phyloP scores from a whole-genome alignment of 2,329 filamentous ascomycete species.

The Fusarium sp. region DNA sequence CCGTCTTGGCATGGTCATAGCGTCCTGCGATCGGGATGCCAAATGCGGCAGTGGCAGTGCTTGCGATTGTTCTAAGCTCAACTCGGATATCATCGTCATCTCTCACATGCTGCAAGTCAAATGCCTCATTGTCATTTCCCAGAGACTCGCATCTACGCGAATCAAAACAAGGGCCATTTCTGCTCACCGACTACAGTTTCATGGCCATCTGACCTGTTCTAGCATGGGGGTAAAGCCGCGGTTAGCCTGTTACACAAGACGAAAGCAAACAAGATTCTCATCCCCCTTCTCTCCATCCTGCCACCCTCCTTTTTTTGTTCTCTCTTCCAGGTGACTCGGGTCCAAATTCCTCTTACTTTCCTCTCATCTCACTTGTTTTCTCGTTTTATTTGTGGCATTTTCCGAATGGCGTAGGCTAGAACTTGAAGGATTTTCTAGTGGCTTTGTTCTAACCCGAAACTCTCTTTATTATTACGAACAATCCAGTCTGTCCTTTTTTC shows the following conservation, averaged over 20 bases:
- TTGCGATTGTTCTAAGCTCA: constrained; percentile 14
- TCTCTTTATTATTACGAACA: constrained; percentile 7
- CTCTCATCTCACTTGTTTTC: neutral
- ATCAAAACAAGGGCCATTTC: neutral
- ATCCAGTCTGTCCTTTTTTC: constrained; percentile 4
- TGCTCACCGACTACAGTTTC: constrained; percentile 22
- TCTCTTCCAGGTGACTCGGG: too few relatives aligned
- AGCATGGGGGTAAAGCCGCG: neutral
- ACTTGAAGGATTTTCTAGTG: neutral
- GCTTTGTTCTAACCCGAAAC: neutral
- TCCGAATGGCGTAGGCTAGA: constrained; percentile 1
- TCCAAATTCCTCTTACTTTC: neutral
- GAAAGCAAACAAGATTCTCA: neutral
- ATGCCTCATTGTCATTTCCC: constrained; percentile 11
- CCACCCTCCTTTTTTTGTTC: neutral
- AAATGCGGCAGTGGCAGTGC: constrained; percentile 39
- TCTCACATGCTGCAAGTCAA: constrained; percentile 8
- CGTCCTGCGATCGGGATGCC: constrained; percentile 30
- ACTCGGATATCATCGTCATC: constrained; percentile 14
- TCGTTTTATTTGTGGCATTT: neutral
- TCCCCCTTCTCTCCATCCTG: neutral
- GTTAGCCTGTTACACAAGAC: neutral
- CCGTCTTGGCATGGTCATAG: constrained; percentile 43
- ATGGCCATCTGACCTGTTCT: neutral
- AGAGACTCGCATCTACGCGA: constrained; percentile 6